A percentile compares a stretch with the other conserved stretches of the same genome.
Conservation (phyloP, 1,284 basidiomycete genomes). For the Leccinum olivaceoglutinosum region DNA sequence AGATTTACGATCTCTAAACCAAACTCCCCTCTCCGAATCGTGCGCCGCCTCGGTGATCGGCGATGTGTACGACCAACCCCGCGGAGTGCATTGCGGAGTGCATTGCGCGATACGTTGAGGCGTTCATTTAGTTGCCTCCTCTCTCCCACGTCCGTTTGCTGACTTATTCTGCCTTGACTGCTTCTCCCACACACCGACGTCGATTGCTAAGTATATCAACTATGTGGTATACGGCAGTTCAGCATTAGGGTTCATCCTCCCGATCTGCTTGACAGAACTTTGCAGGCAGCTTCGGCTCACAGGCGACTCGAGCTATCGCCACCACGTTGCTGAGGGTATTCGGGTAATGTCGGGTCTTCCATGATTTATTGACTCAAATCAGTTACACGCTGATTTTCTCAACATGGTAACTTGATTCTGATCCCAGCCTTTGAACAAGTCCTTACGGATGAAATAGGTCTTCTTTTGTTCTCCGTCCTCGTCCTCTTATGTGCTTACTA, state of each 20-base stretch:
- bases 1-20: too few relatives aligned
- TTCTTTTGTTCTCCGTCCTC: conserved; percentile 61
- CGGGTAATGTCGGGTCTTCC: conserved; percentile 74
- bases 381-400: conserved; percentile 51
- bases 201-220: conserved; percentile 34
- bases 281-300: conserved; percentile 62
- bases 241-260: conserved; percentile 32
- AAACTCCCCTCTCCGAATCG: too few relatives aligned
- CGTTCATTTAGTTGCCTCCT: too few relatives aligned
- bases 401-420: conserved; percentile 58
- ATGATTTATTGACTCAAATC: conserved; percentile 51
- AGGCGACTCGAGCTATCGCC: conserved; percentile 61
- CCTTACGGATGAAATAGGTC: conserved; percentile 43
- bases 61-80: too few relatives aligned
- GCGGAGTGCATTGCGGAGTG: too few relatives aligned
- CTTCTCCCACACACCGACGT: too few relatives aligned
- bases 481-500: conserved; percentile 42
- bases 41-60: too few relatives aligned
- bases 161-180: too few relatives aligned
- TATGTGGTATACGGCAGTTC: conserved; percentile 35
- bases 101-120: too few relatives aligned
- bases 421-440: background rate
- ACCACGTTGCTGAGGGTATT: conserved; percentile 66
- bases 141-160: too few relatives aligned
- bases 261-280: conserved; percentile 51